Evolutionary conservation across 2,329 filamentous ascomycete species (phyloP), one percentile per base, ranked within the genome.

Genomic region (Bipolaris zeicola): DNA sequence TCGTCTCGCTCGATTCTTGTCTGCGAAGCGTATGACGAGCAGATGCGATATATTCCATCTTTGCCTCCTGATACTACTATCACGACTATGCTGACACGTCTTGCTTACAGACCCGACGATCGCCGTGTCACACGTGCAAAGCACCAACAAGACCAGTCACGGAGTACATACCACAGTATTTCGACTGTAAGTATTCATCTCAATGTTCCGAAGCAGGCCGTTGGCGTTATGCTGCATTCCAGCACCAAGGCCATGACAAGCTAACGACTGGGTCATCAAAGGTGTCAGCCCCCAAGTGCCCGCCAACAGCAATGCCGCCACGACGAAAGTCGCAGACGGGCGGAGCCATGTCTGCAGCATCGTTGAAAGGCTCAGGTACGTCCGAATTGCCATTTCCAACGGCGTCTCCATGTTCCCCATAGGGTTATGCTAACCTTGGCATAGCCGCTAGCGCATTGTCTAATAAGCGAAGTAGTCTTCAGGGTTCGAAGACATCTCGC

Each of bases 381-480:
- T 64, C 39, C 39, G 52, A 24, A 41, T 43, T 44, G 42, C 52
- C 57, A 50, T 36, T 16, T 58, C 26, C 50, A 47, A 46, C 55
- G 44, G 53, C 37, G 54, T 58, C 49, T 57, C 50, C 48, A 65
- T 59, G 60, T 58, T 62, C 52, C 53, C 52, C 59, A 53, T 59
- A 52, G 39, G 55, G 52, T 58, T 58, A 67, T 71, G 69, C 68
- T 73, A 72, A 71, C 62, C 70, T 75, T 75, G 72, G 70, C 73
- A 71, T 63, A 67, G 69, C 64, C 61, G 65, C 61, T 71, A 73
- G 72, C 65, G 63, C 67, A 57, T 56, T 57, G 39, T 52, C 64
- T 69, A 76, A 65, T 72, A 76, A 74, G 72, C 74, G 70, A 76
- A 70, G 62, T 67, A 68, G 60, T 69, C 57, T 64, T 62, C 69